Conservation (phyloP, 2,329 filamentous ascomycete species). For the Elsinoe australis region DNA sequence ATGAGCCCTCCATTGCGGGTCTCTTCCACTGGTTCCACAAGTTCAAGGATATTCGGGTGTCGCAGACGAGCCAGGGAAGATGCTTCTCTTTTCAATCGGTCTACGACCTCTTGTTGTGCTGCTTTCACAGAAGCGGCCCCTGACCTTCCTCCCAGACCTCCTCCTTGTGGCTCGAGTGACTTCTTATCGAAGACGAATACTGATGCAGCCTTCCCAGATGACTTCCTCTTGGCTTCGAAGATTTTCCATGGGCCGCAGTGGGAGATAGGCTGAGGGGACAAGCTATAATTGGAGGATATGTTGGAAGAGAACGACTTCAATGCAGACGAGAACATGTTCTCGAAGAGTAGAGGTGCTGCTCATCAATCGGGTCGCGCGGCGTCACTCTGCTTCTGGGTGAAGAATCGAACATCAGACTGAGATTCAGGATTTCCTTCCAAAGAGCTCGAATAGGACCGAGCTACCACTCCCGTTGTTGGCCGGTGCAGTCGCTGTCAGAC, state of each 20-base stretch:
- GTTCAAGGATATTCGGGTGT: conserved; percentile 84
- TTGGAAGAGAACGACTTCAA: conserved; percentile 92
- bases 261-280: conserved; percentile 67
- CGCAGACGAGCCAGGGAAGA: conserved; percentile 78
- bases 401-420: too few relatives aligned
- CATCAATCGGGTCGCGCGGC: conserved; percentile 9
- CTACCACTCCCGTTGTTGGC: too few relatives aligned
- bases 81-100: conserved; percentile 85
- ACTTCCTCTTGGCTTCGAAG: conserved; percentile 95
- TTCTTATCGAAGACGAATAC: conserved; percentile 94
- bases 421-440: too few relatives aligned
- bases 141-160: conserved; percentile 51
- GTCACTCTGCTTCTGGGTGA: too few relatives aligned
- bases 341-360: neutral
- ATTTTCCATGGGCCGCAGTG: conserved; percentile 93
- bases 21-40: conserved; percentile 92
- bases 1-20: conserved; percentile 84
- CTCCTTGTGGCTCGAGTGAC: conserved; percentile 62
- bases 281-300: conserved; percentile 83
- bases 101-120: conserved; percentile 79
- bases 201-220: conserved; percentile 78
- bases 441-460: too few relatives aligned
- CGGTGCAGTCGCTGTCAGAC: too few relatives aligned
- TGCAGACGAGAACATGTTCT: conserved; percentile 80
- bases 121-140: conserved; percentile 66